Evolutionary conservation across 116 monocot genomes (phyloP).

Genomic region (Phalaenopsis hybrid): DNA sequence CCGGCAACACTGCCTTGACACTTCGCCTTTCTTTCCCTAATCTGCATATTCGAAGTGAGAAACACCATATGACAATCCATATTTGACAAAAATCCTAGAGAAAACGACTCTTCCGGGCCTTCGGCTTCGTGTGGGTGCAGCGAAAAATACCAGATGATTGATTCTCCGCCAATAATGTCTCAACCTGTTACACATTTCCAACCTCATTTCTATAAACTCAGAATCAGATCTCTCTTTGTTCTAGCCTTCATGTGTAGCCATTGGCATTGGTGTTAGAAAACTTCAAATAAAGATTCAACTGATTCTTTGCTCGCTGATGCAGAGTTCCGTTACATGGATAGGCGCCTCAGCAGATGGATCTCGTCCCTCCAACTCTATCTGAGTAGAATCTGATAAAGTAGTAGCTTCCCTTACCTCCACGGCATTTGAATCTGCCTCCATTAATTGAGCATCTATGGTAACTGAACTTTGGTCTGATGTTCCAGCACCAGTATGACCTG

Average conservation of each 20-base stretch:
- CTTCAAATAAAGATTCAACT: no score
- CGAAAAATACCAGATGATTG: not conserved
- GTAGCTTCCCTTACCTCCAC: not conserved
- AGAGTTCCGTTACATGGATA: not conserved
- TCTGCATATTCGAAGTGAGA: not conserved
- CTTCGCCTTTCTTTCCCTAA: not conserved
- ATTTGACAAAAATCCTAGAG: not conserved
- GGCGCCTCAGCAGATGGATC: not conserved
- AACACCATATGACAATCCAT: not conserved
- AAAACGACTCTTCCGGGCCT: not conserved
- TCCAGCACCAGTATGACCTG: not conserved
- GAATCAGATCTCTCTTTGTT: no score
- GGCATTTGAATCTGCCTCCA: not conserved
- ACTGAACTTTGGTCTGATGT: conserved; percentile 1
- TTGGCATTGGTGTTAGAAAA: no score
- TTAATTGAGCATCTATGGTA: not conserved
- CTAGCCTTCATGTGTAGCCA: no score
- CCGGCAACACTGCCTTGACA: not conserved
- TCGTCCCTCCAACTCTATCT: not conserved
- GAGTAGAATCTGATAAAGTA: not conserved
- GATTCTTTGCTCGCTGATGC: no score
- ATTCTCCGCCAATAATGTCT: not conserved
- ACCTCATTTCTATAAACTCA: no score
- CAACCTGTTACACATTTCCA: no score
- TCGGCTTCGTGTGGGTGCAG: not conserved